These are phyloP conservation scores for Aegilops longissima DNA, from an alignment of 176 grass and related monocot genomes.

Conservation along the genomic window DNA sequence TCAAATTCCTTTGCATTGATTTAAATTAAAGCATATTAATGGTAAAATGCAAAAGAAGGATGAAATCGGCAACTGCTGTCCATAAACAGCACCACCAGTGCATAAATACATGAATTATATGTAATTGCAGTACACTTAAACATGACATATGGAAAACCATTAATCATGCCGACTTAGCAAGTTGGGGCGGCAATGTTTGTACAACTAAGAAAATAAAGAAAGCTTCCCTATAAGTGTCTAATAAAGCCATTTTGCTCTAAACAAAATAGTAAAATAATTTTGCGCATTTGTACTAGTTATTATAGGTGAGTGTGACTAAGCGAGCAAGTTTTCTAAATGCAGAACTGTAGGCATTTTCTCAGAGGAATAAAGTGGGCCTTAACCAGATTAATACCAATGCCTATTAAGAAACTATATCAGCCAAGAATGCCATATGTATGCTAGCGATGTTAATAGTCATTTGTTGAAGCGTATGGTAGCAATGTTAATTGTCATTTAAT, in stretches of 20 bases:
- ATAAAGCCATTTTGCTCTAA: not conserved
- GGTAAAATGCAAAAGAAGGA: constrained; percentile 4
- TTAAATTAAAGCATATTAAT: constrained; percentile 5
- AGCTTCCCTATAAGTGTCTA: not conserved
- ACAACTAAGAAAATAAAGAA: not conserved
- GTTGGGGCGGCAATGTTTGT: not conserved
- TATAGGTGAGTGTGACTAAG: not conserved
- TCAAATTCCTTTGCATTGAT: constrained; percentile 37
- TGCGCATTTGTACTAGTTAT: not conserved
- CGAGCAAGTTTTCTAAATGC: not conserved
- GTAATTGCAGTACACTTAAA: not conserved
- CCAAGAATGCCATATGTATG: not conserved
- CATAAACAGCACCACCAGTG: not conserved
- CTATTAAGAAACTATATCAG: not conserved
- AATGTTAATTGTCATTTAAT: constrained; percentile 14
- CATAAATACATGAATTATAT: constrained; percentile 9
- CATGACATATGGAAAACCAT: not conserved
- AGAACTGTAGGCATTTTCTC: constrained; percentile 3
- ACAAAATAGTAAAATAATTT: constrained; percentile 2
- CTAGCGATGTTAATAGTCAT: not conserved
- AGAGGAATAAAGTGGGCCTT: not conserved
- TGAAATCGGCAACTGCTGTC: constrained; percentile 5
- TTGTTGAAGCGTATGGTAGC: not conserved
- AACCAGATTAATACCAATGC: not conserved
- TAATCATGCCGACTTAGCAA: constrained; percentile 1